Base-by-base conservation (phyloP, 345 rosid species). In the Hibiscus trionum region DNA sequence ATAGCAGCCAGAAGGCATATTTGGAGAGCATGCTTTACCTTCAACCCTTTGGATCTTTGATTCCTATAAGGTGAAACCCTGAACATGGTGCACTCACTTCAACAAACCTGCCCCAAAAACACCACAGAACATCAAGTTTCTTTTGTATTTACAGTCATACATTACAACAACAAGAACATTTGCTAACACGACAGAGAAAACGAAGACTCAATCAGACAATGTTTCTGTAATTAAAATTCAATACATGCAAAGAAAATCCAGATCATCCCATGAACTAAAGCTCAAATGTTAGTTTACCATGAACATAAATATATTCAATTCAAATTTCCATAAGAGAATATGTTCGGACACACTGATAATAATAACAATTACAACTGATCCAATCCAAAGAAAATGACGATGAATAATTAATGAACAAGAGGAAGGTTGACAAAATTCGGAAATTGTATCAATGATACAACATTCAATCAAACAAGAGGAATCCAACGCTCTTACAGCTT, bases 1-100 rank as follows among this genome's bases (percentile, higher is more conserved):
- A 89, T 87, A 55, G 88, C 91, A 21, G 89, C 58, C 75, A 95
- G 79, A 11, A 95, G 63, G 72, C 88, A 83, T 76, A 96, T 77
- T 53, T 96, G 99, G 15, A 96, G 12, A 70, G 90, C 93, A 77
- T 90, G 97, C 80, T 90, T 90, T 66, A 89, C 96, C 73, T 90
- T 90, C 58, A 90, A 79, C 0, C 96, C 96, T 72, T 86, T 89
- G 11, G 97, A 90, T 78, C 96, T 85, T 69, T 78, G 96, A 46
- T 80, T 76, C 78, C 97, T 93, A 59, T 81, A 67, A 53, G 94
- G 88, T 33, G 97, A 87, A 9, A 80, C 71, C 81, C 86, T 87
- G 76, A 82, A 86, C 97, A 90, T 93, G 71, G 71, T 77, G 72
- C 21, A 66, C 69, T 70, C 31, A 17, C 64, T 67, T 56, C 65